Base-by-base conservation (phyloP, 1,284 basidiomycete species). In the Cryptococcus wingfieldii region DNA sequence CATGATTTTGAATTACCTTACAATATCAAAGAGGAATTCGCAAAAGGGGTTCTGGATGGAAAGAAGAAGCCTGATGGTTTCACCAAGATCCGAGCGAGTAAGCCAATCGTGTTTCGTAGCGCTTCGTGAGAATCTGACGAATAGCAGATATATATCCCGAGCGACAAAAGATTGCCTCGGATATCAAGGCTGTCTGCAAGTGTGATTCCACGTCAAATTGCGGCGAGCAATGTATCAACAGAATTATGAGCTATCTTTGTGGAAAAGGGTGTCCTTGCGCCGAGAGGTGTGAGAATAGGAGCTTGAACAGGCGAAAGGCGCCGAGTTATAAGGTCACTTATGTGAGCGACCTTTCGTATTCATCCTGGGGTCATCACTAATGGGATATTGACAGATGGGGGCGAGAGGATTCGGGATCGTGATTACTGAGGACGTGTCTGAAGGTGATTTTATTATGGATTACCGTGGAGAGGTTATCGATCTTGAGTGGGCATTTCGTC, bases 231-330 rank as follows among this genome's bases (percentile, higher is more conserved):
- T 80, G 79, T 63, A 74, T 79, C 58, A 80, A 80, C 60, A 64
- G 78, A 61, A 63, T 77, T 46, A 79, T 79, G 78, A 74, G 74
- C 61, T 79, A 78, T 57, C 67, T 78, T 25, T 80, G 79, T 62
- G 76, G 77, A 1, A 76, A 74, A 51, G 66, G 72, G 10, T 80
- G 79, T 55, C 78, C 77, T 0, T 74, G 70, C 42, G 77, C 77
- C 0, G 75, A 77, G 3, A 52, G 55, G 8, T 74, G 74, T 58
- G 63, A 65, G 38, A 74, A 77, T 62, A 66, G 68, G 54, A 60
- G 66, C 51, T 61, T 77, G 51, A 51, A 67, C 51, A 67, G 69
- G 59, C 58, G 77, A 34, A 65, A 63, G 54, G 57, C 53, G 27
- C 71, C 73, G 27, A 47, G 55, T 8, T 67, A 66, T 41, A 71